phyloP scores from a whole-genome alignment of 2,329 filamentous ascomycete genomes.

The Tolypocladium inflatum region DNA sequence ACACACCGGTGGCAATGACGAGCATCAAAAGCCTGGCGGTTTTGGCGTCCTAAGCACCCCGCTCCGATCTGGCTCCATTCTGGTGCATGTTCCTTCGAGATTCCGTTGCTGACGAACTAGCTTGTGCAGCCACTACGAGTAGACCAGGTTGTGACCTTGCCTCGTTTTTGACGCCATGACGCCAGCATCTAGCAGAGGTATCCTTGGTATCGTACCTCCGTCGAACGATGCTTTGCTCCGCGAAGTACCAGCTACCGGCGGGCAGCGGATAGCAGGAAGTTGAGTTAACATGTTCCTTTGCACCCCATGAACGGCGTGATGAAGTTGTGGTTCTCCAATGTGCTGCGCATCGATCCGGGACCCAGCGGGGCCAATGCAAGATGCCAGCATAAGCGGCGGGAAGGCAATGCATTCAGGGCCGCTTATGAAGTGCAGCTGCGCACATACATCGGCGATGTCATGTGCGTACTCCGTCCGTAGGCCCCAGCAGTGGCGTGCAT shows the following conservation, averaged over 20 bases:
- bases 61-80: constrained; percentile 1
- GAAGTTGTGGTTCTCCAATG: background rate
- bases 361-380: constrained; percentile 1
- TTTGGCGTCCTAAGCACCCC: background rate
- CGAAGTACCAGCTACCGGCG: background rate
- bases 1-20: background rate
- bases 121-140: background rate
- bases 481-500: constrained; percentile 1
- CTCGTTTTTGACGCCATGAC: background rate
- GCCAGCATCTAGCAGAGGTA: background rate
- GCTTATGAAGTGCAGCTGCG: background rate
- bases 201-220: too few relatives aligned
- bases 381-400: constrained; percentile 1
- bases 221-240: background rate
- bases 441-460: background rate
- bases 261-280: background rate
- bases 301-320: background rate
- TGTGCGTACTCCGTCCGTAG: background rate
- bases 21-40: background rate
- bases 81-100: constrained; percentile 1
- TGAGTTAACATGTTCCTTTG: background rate
- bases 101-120: constrained; percentile 1
- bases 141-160: background rate
- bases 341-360: background rate
- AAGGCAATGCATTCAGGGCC: background rate